phyloP scores from a whole-genome alignment of 2,329 filamentous ascomycete species.

The Sporothrix pseudoabietina region DNA sequence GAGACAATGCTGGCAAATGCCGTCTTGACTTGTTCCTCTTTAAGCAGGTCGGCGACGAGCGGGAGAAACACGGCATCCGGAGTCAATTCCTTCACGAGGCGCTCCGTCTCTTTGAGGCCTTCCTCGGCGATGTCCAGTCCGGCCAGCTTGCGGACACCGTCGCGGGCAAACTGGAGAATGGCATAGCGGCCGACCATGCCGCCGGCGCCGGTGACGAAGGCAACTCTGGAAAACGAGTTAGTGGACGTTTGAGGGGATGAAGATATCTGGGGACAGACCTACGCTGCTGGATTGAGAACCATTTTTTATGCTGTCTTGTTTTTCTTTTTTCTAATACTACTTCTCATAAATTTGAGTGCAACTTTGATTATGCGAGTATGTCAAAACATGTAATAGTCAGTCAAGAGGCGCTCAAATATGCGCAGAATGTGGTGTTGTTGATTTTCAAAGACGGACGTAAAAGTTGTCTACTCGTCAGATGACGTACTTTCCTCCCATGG shows the following conservation, averaged over 20 bases:
- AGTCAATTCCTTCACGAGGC: background rate
- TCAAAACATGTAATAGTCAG: too few species aligned
- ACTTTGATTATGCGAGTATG: too few species aligned
- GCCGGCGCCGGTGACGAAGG: constrained; percentile 4
- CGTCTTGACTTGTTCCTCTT: background rate
- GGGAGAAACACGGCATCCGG: background rate
- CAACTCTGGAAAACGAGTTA: background rate
- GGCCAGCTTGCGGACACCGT: constrained; percentile 14
- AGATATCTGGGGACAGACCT: background rate
- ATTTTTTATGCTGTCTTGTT: background rate
- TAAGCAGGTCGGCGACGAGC: background rate
- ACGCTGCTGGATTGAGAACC: constrained; percentile 1
- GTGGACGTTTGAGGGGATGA: background rate
- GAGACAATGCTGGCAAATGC: background rate
- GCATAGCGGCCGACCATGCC: constrained; percentile 11
- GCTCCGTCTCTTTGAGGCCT: background rate
- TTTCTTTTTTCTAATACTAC: background rate
- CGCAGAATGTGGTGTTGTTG: background rate
- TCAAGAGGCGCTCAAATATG: too few species aligned
- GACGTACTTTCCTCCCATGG: background rate
- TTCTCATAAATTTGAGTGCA: too few species aligned
- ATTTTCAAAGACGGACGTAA: background rate
- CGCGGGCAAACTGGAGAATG: constrained; percentile 16
- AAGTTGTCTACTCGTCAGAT: background rate
- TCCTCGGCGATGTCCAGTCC: background rate